Evolutionary conservation across 2,329 filamentous ascomycete species (phyloP).

Genomic region (Leptographium wingfieldii): DNA sequence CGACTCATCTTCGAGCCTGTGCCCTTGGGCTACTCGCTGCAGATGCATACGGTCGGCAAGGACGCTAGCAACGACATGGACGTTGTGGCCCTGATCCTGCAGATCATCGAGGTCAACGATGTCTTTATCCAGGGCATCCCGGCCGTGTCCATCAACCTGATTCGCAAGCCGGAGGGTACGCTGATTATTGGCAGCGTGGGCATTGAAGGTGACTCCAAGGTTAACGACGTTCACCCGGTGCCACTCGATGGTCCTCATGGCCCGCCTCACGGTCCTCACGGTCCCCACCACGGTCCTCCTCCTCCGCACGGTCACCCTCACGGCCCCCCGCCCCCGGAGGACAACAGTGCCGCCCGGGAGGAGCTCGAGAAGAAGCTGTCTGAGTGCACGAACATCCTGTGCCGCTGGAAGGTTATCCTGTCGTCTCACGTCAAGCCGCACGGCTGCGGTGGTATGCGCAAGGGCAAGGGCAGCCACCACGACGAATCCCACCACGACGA

Average conservation of each 20-base stretch:
- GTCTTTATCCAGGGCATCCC: constrained; percentile 41
- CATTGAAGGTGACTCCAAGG: constrained; percentile 16
- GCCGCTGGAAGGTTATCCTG: constrained; percentile 41
- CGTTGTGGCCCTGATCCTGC: constrained; percentile 40
- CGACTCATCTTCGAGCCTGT: constrained; percentile 13
- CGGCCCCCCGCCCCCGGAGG: neutral
- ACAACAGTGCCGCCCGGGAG: neutral
- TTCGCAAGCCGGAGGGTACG: constrained; percentile 43
- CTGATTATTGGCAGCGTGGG: constrained; percentile 41
- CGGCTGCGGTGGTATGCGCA: constrained; percentile 24
- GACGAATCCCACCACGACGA: constrained; percentile 12
- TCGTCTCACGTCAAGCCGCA: constrained; percentile 27
- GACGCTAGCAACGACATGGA: constrained; percentile 39
- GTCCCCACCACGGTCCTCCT: neutral
- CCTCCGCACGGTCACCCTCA: neutral
- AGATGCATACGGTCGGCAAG: constrained; percentile 28
- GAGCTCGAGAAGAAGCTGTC: constrained; percentile 16
- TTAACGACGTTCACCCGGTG: neutral
- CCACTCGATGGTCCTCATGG: constrained; percentile 4
- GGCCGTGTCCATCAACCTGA: constrained; percentile 44
- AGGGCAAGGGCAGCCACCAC: constrained; percentile 3
- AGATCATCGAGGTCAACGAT: constrained; percentile 47
- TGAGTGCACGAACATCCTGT: constrained; percentile 33
- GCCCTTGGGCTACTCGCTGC: constrained; percentile 36
- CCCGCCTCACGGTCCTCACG: neutral